phyloP scores from a whole-genome alignment of 2,329 filamentous ascomycete genomes.

The Verticillium zaregamsianum region DNA sequence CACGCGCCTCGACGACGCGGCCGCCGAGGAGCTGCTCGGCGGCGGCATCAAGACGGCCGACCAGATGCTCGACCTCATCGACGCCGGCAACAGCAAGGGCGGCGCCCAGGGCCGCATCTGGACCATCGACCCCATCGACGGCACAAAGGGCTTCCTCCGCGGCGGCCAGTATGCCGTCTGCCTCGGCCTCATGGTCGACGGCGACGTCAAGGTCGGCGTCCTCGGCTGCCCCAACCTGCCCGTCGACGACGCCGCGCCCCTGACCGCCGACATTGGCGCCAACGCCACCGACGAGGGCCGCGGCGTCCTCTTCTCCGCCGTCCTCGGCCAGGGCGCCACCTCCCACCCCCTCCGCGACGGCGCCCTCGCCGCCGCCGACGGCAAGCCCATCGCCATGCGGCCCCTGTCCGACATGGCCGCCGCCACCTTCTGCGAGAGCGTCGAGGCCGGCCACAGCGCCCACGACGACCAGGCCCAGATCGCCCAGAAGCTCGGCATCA shows the following conservation, averaged over 20 bases:
- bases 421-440: conserved; percentile 94
- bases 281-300: conserved; percentile 72
- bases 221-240: conserved; percentile 95
- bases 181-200: conserved; percentile 86
- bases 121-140: conserved; percentile 96
- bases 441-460: conserved; percentile 87
- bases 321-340: conserved; percentile 74
- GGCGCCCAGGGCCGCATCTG: conserved; percentile 78
- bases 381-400: conserved; percentile 74
- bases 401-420: conserved; percentile 66
- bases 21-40: conserved; percentile 64
- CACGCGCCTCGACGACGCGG: conserved; percentile 62
- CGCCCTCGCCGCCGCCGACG: conserved; percentile 40
- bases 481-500: conserved; percentile 80
- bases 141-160: conserved; percentile 93
- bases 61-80: conserved; percentile 63
- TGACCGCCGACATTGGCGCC: conserved; percentile 68
- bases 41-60: conserved; percentile 64
- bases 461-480: conserved; percentile 86
- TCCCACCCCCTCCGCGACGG: conserved; percentile 65
- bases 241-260: conserved; percentile 69
- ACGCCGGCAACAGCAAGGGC: conserved; percentile 65
- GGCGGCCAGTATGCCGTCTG: conserved; percentile 98
- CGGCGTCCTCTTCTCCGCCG: conserved; percentile 84
- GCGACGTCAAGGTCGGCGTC: conserved; percentile 89